These are phyloP conservation scores for Salvia splendens DNA, from an alignment of 257 asterid species.

Conservation along the genomic window DNA sequence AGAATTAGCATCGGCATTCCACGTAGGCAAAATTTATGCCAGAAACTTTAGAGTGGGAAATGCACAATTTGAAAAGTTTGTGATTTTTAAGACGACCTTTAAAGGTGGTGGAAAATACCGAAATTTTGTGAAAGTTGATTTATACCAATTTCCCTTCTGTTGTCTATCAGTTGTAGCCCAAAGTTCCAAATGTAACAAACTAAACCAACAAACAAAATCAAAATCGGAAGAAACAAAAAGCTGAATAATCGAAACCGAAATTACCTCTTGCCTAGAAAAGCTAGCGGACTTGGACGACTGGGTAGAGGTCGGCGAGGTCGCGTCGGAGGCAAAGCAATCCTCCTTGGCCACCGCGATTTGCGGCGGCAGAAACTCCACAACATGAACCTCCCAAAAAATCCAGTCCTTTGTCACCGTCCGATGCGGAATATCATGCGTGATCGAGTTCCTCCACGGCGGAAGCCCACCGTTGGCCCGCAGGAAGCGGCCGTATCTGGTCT, in stretches of 20 bases:
- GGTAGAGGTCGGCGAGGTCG: conserved; percentile 56
- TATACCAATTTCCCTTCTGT: too few species aligned
- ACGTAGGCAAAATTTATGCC: too few species aligned
- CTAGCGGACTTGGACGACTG: conserved; percentile 56
- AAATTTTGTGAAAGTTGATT: too few species aligned
- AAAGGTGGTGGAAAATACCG: too few species aligned
- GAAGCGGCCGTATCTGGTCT: conserved; percentile 85
- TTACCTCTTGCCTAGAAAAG: conserved; percentile 77
- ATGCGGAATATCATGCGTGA: conserved; percentile 89
- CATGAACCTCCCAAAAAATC: conserved; percentile 83
- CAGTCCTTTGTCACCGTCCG: conserved; percentile 81
- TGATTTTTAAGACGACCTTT: too few species aligned
- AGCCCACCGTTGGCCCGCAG: conserved; percentile 86
- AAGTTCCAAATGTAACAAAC: neutral
- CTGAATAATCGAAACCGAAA: neutral
- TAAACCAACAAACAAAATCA: neutral
- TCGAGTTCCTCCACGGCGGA: conserved; percentile 94
- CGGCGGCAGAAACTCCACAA: conserved; percentile 53
- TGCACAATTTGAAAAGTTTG: too few species aligned
- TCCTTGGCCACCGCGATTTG: conserved; percentile 40
- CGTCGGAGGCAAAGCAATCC: conserved; percentile 56
- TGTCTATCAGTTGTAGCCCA: too few species aligned
- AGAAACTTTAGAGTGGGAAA: too few species aligned
- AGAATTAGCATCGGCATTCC: too few species aligned
- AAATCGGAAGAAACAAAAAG: neutral